Evolutionary conservation across 805 yeast species (phyloP).

Genomic region (Nakazawaea anatomiae): DNA sequence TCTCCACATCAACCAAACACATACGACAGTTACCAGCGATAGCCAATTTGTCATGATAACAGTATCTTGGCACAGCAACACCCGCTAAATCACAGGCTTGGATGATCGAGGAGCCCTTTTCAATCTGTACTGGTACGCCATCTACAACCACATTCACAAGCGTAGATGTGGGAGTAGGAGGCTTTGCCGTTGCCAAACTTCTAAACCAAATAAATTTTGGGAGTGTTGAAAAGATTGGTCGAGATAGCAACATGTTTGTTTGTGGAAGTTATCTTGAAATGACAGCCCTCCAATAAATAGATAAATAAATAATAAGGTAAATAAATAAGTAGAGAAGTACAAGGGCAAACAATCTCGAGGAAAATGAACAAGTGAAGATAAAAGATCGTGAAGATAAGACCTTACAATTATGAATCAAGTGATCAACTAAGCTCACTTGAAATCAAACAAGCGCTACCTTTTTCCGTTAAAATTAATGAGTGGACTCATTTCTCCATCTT

Average conservation of each 20-base stretch:
- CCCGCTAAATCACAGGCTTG: constrained; percentile 94
- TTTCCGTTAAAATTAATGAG: background rate
- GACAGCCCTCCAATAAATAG: background rate
- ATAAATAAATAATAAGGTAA: background rate
- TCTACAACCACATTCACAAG: constrained; percentile 43
- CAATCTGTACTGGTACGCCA: constrained; percentile 70
- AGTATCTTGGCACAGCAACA: constrained; percentile 80
- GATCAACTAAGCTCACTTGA: background rate
- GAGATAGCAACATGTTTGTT: background rate
- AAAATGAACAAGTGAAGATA: background rate
- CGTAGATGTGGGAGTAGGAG: background rate
- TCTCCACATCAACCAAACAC: constrained; percentile 87
- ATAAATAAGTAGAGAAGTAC: background rate
- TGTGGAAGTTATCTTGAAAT: too few species aligned
- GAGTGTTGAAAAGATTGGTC: background rate
- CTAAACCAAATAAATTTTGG: background rate
- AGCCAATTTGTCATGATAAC: constrained; percentile 87
- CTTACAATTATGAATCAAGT: too few species aligned
- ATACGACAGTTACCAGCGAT: constrained; percentile 91
- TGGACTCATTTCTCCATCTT: background rate
- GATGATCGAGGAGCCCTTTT: constrained; percentile 81
- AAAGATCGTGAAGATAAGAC: background rate
- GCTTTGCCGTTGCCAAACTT: constrained; percentile 8
- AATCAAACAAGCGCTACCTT: background rate
- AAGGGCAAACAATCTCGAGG: background rate